A percentile compares a stretch with the other conserved stretches of the same genome.
Evolutionary conservation across 129 eudicot genomes (phyloP).

Genomic region (Sambucus nigra): DNA sequence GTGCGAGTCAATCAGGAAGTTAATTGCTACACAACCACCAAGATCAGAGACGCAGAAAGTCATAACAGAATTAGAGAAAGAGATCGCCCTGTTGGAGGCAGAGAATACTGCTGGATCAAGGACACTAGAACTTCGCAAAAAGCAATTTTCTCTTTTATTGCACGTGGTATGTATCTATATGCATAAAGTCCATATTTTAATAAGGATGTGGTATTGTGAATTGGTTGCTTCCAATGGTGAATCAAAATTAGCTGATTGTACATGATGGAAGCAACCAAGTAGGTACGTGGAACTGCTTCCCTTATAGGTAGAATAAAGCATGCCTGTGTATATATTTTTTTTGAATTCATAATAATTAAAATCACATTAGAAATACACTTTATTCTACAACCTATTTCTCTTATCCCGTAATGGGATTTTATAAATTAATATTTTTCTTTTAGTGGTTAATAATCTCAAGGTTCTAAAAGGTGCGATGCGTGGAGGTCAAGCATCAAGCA

Average conservation of each 20-base stretch:
- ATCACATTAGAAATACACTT: too few relatives aligned
- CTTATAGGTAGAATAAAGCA: background rate
- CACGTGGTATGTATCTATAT: slow-evolving; percentile 69
- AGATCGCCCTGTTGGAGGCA: slow-evolving; percentile 74
- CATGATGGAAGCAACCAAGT: background rate
- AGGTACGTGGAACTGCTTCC: background rate
- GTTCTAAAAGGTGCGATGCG: too few relatives aligned
- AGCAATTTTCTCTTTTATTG: slow-evolving; percentile 82
- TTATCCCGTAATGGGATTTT: too few relatives aligned
- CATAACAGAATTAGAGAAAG: slow-evolving; percentile 69
- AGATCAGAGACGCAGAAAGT: slow-evolving; percentile 72
- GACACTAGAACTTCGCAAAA: slow-evolving; percentile 79
- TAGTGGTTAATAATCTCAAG: too few relatives aligned
- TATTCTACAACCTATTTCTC: too few relatives aligned
- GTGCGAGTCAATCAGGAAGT: slow-evolving; percentile 79
- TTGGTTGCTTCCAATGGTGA: slow-evolving; percentile 13
- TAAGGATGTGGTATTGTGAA: background rate
- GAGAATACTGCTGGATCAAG: slow-evolving; percentile 83
- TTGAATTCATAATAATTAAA: too few relatives aligned
- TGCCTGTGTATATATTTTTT: too few relatives aligned
- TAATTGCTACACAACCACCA: slow-evolving; percentile 76
- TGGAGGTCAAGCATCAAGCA: too few relatives aligned
- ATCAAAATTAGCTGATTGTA: slow-evolving; percentile 1
- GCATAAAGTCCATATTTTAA: background rate
- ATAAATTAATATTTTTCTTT: too few relatives aligned